Evolutionary conservation across 805 yeast genomes (phyloP), one percentile per base, ranked within the genome.

Genomic region (Wickerhamiella brachini): DNA sequence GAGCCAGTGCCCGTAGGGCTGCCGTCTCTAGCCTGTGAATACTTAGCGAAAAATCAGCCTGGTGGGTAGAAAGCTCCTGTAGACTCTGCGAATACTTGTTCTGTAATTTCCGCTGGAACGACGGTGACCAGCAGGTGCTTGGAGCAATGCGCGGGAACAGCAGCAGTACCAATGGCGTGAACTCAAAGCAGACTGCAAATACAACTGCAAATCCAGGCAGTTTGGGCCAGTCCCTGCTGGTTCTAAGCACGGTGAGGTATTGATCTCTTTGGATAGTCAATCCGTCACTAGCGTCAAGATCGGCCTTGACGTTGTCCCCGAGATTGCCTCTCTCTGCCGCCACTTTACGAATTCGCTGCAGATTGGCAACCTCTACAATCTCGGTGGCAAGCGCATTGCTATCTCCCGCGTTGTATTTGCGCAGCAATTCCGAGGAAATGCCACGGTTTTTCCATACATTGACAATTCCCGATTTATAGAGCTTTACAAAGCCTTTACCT

Each of bases 161-260:
- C 50, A 70, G 72, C 53, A 81, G 73, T 6, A 81, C 53, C 0
- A 76, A 46, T 1, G 84, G 77, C 0, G 84, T 78, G 47, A 69
- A 56, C 57, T 81, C 87, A 60, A 78, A 77, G 53, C 78, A 73
- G 1, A 79, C 57, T n/a, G 73, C 63, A 53, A 79, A 74, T 1
- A 80, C 57, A 1, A 76, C 57, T 0, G 74, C 82, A 67, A 81
- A 81, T n/a, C 71, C 26, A 3, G 86, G 86, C 24, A 81, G 65
- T 59, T 77, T 79, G 29, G 58, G 53, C 47, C 75, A 65, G 58
- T 81, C 84, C 1, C 60, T 60, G 5, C 69, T 69, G 1, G 81
- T 74, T 18, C 88, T 67, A 9, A 72, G 61, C 50, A 80, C 62
- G 8, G 73, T 60, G 59, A 78, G 80, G 55, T 67, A 78, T 38